Base-by-base conservation (phyloP, 345 rosid species). In the Anastatica hierochuntica region DNA sequence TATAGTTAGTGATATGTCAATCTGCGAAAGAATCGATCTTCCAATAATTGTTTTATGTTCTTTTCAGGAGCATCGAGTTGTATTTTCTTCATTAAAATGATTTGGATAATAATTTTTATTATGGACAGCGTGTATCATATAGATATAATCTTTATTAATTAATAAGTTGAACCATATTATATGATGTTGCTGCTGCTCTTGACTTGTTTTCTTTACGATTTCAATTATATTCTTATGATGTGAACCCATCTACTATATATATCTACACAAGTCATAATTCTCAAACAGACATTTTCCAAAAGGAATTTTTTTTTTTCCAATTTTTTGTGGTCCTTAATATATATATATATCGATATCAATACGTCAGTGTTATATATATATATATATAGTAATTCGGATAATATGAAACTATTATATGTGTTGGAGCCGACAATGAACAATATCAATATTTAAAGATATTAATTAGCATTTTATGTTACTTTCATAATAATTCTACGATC, bases 171-270 rank as follows among this genome's bases (percentile, higher is more conserved):
- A 56, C 34, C 46, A 49, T 57, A 49, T 57, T 42, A 27, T 66
- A 50, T 58, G 36, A 65, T 50, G 64, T 43, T 57, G 58, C 37
- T 58, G 14, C 64, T 58, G n/a, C 48, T 51, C 48, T 66, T 66
- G 60, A 66, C 71, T 66, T 44, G 60, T 52, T 66, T 52, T 66
- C 65, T 66, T 58, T 48, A 52, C 71, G 43, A 45, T 51, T 66
- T 52, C 49, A 44, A 30, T 66, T 43, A 44, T 52, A 51, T 45
- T 38, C 54, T 30, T 44, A 7, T 52, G 65, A 66, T 58, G 65
- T 66, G 71, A 58, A 58, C 55, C 55, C 65, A 58, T 58, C 65
- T 36, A 18, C 42, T 43, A 29, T 29, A 36, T 43, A 43, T 26
- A 18, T 6, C 36, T 49, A 38, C 46, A 19, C 41, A 49, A 42